Evolutionary conservation across 495 filamentous ascomycete species (phyloP).

Genomic region (Aspergillus conjunctus): DNA sequence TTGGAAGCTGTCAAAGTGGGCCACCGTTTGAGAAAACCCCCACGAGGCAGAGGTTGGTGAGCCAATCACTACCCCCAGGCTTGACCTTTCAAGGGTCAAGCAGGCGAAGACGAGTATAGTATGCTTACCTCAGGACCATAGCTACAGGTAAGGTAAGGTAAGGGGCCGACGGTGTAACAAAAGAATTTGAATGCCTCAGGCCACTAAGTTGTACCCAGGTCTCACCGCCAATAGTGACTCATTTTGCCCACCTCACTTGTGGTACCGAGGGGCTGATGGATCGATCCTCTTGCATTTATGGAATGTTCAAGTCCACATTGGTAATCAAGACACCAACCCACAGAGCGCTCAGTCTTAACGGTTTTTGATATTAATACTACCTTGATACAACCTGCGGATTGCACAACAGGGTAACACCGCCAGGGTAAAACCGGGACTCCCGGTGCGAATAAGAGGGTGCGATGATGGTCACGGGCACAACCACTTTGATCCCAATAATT

Average conservation of each 20-base stretch:
- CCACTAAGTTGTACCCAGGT: background rate
- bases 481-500: slow-evolving; percentile 9
- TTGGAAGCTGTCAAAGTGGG: slow-evolving; percentile 35
- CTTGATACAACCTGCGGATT: slow-evolving; percentile 13
- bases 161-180: background rate
- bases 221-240: slow-evolving; percentile 15
- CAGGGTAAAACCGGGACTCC: slow-evolving; percentile 18
- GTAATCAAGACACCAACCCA: background rate
- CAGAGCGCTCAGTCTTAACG: slow-evolving; percentile 4
- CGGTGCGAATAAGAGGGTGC: slow-evolving; percentile 20
- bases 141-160: background rate
- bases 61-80: slow-evolving; percentile 18
- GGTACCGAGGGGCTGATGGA: background rate
- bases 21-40: slow-evolving; percentile 26
- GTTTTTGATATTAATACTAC: slow-evolving; percentile 12
- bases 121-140: background rate
- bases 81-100: slow-evolving; percentile 4
- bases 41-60: slow-evolving; percentile 15
- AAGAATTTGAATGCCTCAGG: slow-evolving; percentile 1
- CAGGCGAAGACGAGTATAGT: background rate
- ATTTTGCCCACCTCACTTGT: background rate
- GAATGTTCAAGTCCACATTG: background rate
- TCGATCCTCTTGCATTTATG: background rate
- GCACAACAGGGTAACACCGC: slow-evolving; percentile 3
- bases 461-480: slow-evolving; percentile 23